Base-by-base conservation (phyloP, 345 rosid species). In the Psidium guajava region DNA sequence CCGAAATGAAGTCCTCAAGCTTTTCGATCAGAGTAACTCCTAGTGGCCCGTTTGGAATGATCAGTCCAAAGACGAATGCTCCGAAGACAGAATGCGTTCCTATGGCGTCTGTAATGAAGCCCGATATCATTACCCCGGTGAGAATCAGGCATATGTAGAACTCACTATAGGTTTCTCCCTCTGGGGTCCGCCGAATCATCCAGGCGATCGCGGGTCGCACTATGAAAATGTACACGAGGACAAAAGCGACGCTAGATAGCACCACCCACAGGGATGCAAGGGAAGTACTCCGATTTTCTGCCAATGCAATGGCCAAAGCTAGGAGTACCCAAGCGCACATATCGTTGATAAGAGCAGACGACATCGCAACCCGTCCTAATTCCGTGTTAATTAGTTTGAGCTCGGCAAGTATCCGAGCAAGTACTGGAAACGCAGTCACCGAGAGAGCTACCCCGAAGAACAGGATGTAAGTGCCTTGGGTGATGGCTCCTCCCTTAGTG, bases 41-140 rank as follows among this genome's bases (percentile, higher is more conserved):
- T 20, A 97, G 93, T 10, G 98, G 98, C 54, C 98, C 99, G 74
- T 96, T 96, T 0, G 99, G 99, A 75, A 96, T 96, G 59, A 97
- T 89, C 56, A 97, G 92, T 55, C 99, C 98, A 69, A 93, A 97
- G 83, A 97, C 92, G 85, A 97, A 97, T 1, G 99, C 99, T 21
- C 99, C 99, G 54, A 96, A 93, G 51, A 96, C 98, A 8, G 96
- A 94, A 89, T 97, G 99, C 53, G 99, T 97, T 82, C 99, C 99
- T 5, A 97, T 93, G 40, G 99, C 93, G 83, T 96, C 99, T 0
- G 99, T 97, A 54, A 96, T 88, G 92, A 97, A 96, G 44, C 98
- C 99, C 0, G 96, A 90, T 86, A 97, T 92, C 98, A 97, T 97
- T 6, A 96, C 98, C 69, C 99, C 99, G 0, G 98, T 97, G 20